phyloP scores from a whole-genome alignment of 108 stramenopile genomes.

The Cyclostephanos tholiformis region DNA sequence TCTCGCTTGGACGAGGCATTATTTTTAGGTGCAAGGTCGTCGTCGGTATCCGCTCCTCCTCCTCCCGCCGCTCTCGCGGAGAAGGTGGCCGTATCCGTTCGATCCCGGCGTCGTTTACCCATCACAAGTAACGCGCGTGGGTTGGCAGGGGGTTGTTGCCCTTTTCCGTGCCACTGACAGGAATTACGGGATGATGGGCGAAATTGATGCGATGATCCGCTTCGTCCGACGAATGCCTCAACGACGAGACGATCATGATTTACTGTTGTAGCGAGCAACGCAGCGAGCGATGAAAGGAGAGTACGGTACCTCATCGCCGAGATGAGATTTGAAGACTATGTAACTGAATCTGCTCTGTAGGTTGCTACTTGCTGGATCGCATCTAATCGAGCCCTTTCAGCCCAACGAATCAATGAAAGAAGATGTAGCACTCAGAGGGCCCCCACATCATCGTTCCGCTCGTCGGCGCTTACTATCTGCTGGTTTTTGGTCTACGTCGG shows the following conservation, averaged over 20 bases:
- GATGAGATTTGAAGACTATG: not conserved
- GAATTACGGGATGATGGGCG: not conserved
- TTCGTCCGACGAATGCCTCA: not conserved
- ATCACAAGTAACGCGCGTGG: not conserved
- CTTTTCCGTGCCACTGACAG: not conserved
- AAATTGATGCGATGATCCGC: not conserved
- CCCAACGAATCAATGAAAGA: no score
- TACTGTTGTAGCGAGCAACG: not conserved
- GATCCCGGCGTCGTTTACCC: not conserved
- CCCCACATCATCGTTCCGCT: no score
- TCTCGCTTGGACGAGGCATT: conserved; percentile 58
- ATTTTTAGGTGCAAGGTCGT: not conserved
- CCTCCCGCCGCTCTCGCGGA: not conserved
- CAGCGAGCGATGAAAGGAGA: not conserved
- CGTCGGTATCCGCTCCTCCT: not conserved
- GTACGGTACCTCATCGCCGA: not conserved
- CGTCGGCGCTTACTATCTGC: no score
- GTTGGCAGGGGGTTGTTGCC: not conserved
- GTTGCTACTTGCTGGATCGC: no score
- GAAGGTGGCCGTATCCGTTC: not conserved
- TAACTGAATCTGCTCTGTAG: no score
- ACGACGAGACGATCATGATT: not conserved
- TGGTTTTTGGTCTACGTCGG: no score
- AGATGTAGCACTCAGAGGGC: no score
- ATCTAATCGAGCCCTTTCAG: no score